Base-by-base conservation (phyloP, 805 yeast species). In the Tetrapisispora arboricola region DNA sequence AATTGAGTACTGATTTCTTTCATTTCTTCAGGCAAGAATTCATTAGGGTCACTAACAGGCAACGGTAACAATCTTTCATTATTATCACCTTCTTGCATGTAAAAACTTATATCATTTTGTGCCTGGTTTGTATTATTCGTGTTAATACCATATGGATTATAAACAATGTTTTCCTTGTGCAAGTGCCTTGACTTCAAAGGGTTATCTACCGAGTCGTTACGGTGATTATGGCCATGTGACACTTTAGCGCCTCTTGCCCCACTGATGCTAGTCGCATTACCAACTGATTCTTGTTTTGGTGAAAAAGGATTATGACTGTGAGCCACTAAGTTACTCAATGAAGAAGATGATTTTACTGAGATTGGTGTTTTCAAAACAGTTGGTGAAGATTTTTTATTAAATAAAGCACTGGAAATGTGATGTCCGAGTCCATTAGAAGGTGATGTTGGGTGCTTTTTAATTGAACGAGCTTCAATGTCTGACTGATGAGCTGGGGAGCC, bases 1-100 rank as follows among this genome's bases (percentile, higher is more conserved):
- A 84, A 59, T 32, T 69, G 67, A 3, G 67, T 60, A 40, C 67
- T 66, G 1, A 60, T 58, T 53, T 78, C 76, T 39, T 72, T 65
- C 46, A 74, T 63, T 4, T 68, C 72, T 0, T 55, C 63, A 0
- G 90, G 88, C 16, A 83, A 58, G 46, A 58, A 67, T n/a, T 70
- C 72, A 51, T 81, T 80, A 1, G 90, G 90, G 46, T 75, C 72
- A 15, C 73, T 75, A 12, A 79, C 71, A 0, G 90, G 86, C 45
- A 74, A 64, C 2, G 77, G 71, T 43, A 82, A 61, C 11, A 76
- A 61, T 28, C 76, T 67, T 19, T 69, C 65, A 21, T 49, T 47
- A 3, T 51, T 44, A 19, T 64, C 63, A 17, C 67, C 69, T 38
- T 63, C 64, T 21, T 52, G 58, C 43, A 58, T 37, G 36, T 60